Evolutionary conservation across 495 filamentous ascomycete species (phyloP), one percentile per base, ranked within the genome.

Genomic region (Talaromyces thailandensis): DNA sequence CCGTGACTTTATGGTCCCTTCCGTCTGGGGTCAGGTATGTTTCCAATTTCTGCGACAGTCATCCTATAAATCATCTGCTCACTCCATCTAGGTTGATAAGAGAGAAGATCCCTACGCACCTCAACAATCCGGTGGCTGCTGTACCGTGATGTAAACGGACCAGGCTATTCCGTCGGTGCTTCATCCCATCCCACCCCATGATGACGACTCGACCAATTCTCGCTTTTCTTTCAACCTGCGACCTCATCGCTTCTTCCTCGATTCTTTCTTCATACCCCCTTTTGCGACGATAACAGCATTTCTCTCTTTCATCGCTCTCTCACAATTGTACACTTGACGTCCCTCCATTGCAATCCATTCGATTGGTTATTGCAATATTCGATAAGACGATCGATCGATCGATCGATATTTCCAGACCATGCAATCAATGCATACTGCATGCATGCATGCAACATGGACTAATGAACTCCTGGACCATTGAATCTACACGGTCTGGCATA

Each of bases 1-100:
- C 66, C 90, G 91, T 76, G 94, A 98, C 73, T 98, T 93, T 74
- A 98, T 98, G 94, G 94, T 98, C 65, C 94, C 94, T 58, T 93
- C 89, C 56, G 87, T 95, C 72, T 98, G 95, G 94, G 94, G 95
- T 64, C 82, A 85, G 64, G 92, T 98, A 82, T 74, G 87, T 69
- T 50, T 52, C 26, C 26, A 48, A 55, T 29, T 18, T 18, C 18
- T 37, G 1, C 29, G 56, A 62, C 58, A 29, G 40, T 60, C 23
- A 16, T 21, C 31, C 60, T 32, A 37, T 43, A 35, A 21, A 37
- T 53, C 58, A 56, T 63, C 21, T 35, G 25, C 53, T 63, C 23
- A 63, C 62, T 14, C 14, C 56, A 51, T 58, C 2, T 70, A 90
- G 88, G 84, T 90, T 63, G 90, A 93, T 69, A 93, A 90, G 81